Conservation (phyloP, 352 stramenopile species). For the Blastocystis sp. region DNA sequence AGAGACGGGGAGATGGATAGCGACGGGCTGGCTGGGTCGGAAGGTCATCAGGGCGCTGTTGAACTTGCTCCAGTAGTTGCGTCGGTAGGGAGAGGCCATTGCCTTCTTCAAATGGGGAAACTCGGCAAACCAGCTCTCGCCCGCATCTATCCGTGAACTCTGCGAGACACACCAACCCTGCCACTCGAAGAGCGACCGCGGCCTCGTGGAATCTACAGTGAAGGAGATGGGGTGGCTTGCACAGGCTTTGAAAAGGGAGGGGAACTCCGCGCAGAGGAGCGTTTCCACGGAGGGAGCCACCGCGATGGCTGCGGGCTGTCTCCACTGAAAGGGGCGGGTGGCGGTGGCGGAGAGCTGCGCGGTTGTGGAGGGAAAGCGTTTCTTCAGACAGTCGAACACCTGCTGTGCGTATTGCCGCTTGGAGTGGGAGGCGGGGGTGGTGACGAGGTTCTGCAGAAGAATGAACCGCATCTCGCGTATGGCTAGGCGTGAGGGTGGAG, state of each 20-base stretch:
- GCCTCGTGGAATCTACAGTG: background rate
- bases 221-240: background rate
- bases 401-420: background rate
- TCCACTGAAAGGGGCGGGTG: background rate
- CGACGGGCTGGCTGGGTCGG: background rate
- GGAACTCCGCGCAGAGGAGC: slow-evolving; percentile 38
- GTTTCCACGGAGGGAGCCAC: slow-evolving; percentile 44
- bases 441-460: background rate
- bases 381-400: background rate
- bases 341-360: background rate
- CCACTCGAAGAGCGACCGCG: background rate
- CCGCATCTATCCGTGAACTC: background rate
- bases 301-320: background rate
- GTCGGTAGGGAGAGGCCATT: background rate
- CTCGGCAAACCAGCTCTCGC: background rate
- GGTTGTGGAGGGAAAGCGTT: background rate
- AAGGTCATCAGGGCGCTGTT: slow-evolving; percentile 26
- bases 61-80: slow-evolving; percentile 64
- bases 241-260: slow-evolving; percentile 3
- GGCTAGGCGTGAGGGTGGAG: background rate
- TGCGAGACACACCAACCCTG: background rate
- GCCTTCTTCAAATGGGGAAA: background rate
- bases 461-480: background rate
- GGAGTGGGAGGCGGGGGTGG: background rate
- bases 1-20: slow-evolving; percentile 31